phyloP scores from a whole-genome alignment of 176 grass and related monocot genomes.

The Metroxylon sagu region DNA sequence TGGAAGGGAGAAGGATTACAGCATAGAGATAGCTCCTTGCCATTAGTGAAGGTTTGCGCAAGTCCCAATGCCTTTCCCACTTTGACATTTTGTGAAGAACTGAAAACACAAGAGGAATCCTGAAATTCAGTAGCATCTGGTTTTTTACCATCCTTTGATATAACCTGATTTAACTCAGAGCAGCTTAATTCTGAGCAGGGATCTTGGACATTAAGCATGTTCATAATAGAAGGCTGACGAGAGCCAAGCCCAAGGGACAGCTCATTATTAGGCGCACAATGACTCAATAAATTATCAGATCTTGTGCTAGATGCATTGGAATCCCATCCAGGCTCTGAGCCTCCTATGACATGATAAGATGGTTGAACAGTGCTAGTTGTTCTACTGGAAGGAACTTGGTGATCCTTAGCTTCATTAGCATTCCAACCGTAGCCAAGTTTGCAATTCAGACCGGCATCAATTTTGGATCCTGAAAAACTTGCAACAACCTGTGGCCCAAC shows the following conservation, averaged over 20 bases:
- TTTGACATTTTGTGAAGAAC: too few relatives aligned
- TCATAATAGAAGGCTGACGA: not conserved
- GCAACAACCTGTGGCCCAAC: too few relatives aligned
- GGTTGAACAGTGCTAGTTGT: conserved; percentile 1
- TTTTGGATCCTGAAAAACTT: too few relatives aligned
- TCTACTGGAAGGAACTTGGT: not conserved
- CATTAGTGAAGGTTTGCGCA: not conserved
- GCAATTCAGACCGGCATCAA: too few relatives aligned
- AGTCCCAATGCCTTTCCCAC: not conserved
- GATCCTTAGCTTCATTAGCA: not conserved
- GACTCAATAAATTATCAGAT: too few relatives aligned
- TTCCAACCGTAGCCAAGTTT: too few relatives aligned
- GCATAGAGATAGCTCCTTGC: not conserved
- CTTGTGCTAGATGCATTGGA: too few relatives aligned
- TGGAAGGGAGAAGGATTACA: not conserved
- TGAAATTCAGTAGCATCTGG: too few relatives aligned
- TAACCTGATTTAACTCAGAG: conserved; percentile 1
- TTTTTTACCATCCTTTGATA: not conserved
- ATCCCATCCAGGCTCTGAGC: not conserved
- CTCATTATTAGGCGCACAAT: too few relatives aligned
- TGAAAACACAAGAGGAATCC: too few relatives aligned
- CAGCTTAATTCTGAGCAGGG: too few relatives aligned
- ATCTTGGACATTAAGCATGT: not conserved
- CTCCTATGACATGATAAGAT: not conserved
- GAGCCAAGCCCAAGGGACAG: too few relatives aligned